Evolutionary conservation across 1,284 basidiomycete species (phyloP).

Genomic region (Ustilago cynodontis): DNA sequence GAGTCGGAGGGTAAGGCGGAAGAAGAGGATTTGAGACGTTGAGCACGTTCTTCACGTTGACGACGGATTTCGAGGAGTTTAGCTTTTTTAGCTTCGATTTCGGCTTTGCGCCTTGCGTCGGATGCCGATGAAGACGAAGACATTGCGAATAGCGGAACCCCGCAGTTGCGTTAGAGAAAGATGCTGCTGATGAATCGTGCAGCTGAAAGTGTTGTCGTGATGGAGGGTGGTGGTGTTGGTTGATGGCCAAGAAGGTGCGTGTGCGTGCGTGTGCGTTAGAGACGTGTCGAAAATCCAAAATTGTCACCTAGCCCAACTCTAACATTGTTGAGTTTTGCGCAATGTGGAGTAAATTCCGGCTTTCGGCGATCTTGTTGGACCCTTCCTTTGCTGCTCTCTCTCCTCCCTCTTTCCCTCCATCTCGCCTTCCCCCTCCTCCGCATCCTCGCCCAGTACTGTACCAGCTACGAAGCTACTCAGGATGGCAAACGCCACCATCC

Average conservation of each 20-base stretch:
- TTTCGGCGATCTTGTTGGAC: no score
- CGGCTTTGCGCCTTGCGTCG: conserved; percentile 75
- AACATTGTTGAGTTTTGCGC: no score
- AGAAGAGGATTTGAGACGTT: conserved; percentile 39
- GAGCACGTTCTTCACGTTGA: conserved; percentile 77
- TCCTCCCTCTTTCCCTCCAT: no score
- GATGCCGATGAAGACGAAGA: conserved; percentile 29
- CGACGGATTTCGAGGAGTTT: conserved; percentile 86
- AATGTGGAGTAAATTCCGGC: neutral
- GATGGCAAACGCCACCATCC: conserved; percentile 87
- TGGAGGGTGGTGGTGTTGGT: neutral
- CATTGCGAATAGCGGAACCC: conserved; percentile 10
- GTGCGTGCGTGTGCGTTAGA: neutral
- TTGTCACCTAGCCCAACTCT: no score
- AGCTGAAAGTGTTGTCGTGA: neutral
- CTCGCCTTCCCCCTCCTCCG: neutral
- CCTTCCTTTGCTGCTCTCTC: no score
- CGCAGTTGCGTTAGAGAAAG: no score
- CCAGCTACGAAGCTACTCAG: neutral
- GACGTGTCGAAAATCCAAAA: neutral
- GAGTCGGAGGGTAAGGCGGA: conserved; percentile 12
- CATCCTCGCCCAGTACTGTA: neutral
- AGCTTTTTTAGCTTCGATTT: conserved; percentile 90
- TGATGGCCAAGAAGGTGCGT: neutral
- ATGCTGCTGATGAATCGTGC: no score